Base-by-base conservation (phyloP, 1,284 basidiomycete species). In the Caloboletus firmus region DNA sequence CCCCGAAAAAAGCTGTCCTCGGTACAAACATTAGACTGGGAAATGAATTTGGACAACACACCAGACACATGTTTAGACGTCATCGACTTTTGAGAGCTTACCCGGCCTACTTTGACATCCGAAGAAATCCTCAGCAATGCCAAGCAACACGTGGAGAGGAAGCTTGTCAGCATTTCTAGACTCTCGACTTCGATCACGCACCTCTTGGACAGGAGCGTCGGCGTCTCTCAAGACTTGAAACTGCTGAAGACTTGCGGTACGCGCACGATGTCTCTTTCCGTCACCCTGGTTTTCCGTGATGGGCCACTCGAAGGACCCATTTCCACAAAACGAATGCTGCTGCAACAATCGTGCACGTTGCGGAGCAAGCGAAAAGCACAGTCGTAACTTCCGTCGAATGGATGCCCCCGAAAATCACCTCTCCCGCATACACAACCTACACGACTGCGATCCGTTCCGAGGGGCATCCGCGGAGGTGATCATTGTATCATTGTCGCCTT, bases 361-460 rank as follows among this genome's bases (percentile, higher is more conserved):
- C 17, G 9, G 18, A 47, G 40, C n/a, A 44, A 44, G 20, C 28
- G 26, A 35, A 26, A 34, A 15, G n/a, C 42, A 32, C 18, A 2
- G 28, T 31, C 17, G 4, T 35, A 30, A 30, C 3, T 28, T 26
- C 13, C 34, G 46, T 57, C 37, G 36, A 57, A 30, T 35, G 20
- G 48, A 35, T 57, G n/a, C 22, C 30, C 30, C 31, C 36, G 6
- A 35, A 45, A 37, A 30, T 18, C 18, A 20, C 34, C 10, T 34
- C 43, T 22, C n/a, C n/a, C 28, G 18, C 22, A 11, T 5, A 20
- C 40, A 31, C 8, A 37, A 48, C 51, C 31, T 31, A 17, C 42
- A 32, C 30, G 18, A 45, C n/a, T 7, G 35, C 36, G 37, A 48
- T 42, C 57, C 51, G 39, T 62, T 56, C 59, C 45, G 41, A 39